Evolutionary conservation across 306 rosid genomes (phyloP).

Genomic region (Pachyrhizus erosus): DNA sequence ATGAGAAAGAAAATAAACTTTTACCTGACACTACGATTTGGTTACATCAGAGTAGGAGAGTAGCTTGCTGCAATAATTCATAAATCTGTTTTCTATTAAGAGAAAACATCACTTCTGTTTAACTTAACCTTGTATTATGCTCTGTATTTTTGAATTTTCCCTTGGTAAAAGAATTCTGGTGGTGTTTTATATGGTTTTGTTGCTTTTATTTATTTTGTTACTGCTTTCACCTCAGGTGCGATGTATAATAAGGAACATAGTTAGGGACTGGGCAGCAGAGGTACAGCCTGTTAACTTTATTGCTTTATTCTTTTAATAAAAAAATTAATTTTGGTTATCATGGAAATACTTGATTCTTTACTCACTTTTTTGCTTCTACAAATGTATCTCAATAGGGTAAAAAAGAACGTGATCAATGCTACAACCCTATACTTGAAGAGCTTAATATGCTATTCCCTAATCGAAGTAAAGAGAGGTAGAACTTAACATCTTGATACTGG

Average conservation of each 20-base stretch:
- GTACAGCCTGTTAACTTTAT: conserved; percentile 50
- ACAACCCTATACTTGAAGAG: conserved; percentile 92
- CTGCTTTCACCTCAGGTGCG: conserved; percentile 68
- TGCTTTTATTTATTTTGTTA: conserved; percentile 4
- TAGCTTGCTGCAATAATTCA: neutral
- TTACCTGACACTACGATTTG: neutral
- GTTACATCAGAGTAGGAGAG: neutral
- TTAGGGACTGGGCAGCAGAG: conserved; percentile 97
- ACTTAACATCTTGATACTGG: conserved; percentile 1
- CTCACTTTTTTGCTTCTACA: conserved; percentile 11
- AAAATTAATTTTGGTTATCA: conserved; percentile 15
- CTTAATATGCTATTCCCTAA: conserved; percentile 73
- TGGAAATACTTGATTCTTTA: conserved; percentile 1
- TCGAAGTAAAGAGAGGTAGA: conserved; percentile 71
- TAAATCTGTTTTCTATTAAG: conserved; percentile 10
- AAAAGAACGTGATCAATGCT: conserved; percentile 95
- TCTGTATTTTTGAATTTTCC: neutral
- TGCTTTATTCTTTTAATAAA: neutral
- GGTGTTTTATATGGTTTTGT: conserved; percentile 22
- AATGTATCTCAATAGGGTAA: conserved; percentile 68
- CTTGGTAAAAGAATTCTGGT: conserved; percentile 17
- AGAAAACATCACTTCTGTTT: neutral
- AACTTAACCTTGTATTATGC: neutral
- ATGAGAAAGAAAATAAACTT: conserved; percentile 11
- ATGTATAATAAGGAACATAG: conserved; percentile 86